Base-by-base conservation (phyloP, 192 early-diverging fungal species). In the Jimgerdemannia lactiflua region DNA sequence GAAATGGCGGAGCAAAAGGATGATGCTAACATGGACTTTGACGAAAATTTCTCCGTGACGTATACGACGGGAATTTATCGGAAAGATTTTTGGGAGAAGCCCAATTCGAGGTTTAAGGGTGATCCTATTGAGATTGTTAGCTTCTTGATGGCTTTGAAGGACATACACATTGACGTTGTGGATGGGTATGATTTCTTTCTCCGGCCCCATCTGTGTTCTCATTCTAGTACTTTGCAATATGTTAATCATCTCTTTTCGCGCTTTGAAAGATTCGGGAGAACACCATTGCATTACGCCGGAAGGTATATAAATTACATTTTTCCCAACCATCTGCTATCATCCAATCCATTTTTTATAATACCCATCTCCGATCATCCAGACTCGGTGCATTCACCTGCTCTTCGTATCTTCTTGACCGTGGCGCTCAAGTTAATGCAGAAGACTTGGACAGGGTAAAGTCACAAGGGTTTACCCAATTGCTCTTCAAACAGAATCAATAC, bases 281-380 rank as follows among this genome's bases (percentile, higher is more conserved):
- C 82, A 1, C 83, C 87, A 11, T 73, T 89, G 29, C 88, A 89
- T 72, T 89, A 89, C 70, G 86, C 88, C 39, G 86, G 78, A 59
- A 59, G 49, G 49, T 59, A 59, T 59, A 59, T 59, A 59, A 59
- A 59, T 59, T 10, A 59, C 14, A 59, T 14, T 59, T 59, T 10
- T 0, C 14, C 6, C 14, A 14, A 59, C 49, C 0, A 59, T 59
- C 8, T 59, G 49, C 49, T 59, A 59, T 59, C 6, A 59, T 59
- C 49, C 14, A 59, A 59, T 59, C 6, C 6, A 59, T 59, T 14
- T 54, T 14, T 59, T 14, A 59, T 14, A 59, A 59, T 10, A 59
- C 49, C 6, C 6, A 59, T 10, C 6, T 59, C 14, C 49, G 6
- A 59, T 14, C 14, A 59, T 59, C 49, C 4, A 65, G 74, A 20